phyloP scores from a whole-genome alignment of 2,329 filamentous ascomycete genomes.

The Metarhizium anisopliae region DNA sequence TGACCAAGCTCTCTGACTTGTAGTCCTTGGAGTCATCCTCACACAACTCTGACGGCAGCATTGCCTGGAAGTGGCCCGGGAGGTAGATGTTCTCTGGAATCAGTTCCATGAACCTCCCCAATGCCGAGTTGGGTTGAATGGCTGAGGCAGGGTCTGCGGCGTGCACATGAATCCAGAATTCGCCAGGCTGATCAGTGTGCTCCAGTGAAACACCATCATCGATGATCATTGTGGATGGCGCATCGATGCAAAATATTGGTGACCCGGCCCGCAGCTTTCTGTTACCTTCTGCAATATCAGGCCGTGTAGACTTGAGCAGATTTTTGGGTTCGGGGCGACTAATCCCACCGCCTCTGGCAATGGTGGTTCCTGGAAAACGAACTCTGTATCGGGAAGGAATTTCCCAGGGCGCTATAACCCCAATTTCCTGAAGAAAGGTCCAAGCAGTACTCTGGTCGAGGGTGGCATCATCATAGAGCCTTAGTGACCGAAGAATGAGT shows the following conservation, averaged over 20 bases:
- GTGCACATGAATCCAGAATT: slow-evolving; percentile 71
- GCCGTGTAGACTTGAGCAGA: slow-evolving; percentile 24
- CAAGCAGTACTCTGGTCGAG: slow-evolving; percentile 39
- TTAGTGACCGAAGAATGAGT: slow-evolving; percentile 51
- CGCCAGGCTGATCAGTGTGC: slow-evolving; percentile 35
- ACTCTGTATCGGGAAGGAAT: slow-evolving; percentile 54
- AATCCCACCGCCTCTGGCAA: slow-evolving; percentile 34
- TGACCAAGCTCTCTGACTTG: slow-evolving; percentile 31
- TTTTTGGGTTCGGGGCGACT: slow-evolving; percentile 22
- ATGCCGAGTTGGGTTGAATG: slow-evolving; percentile 47
- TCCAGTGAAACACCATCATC: slow-evolving; percentile 74
- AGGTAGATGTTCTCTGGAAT: slow-evolving; percentile 53
- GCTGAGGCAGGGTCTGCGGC: slow-evolving; percentile 70
- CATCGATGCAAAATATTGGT: slow-evolving; percentile 66
- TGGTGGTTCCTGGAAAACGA: slow-evolving; percentile 39
- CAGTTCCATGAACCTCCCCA: slow-evolving; percentile 53
- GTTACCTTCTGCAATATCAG: slow-evolving; percentile 36
- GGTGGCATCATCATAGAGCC: slow-evolving; percentile 43
- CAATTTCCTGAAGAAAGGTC: slow-evolving; percentile 68
- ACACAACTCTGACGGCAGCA: slow-evolving; percentile 39
- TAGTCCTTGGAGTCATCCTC: slow-evolving; percentile 19
- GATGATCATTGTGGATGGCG: slow-evolving; percentile 56
- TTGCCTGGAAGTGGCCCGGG: slow-evolving; percentile 46
- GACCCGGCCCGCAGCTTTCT: slow-evolving; percentile 51
- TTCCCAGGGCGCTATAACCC: slow-evolving; percentile 62